phyloP scores from a whole-genome alignment of 148 eudicot species.

The Simmondsia chinensis region DNA sequence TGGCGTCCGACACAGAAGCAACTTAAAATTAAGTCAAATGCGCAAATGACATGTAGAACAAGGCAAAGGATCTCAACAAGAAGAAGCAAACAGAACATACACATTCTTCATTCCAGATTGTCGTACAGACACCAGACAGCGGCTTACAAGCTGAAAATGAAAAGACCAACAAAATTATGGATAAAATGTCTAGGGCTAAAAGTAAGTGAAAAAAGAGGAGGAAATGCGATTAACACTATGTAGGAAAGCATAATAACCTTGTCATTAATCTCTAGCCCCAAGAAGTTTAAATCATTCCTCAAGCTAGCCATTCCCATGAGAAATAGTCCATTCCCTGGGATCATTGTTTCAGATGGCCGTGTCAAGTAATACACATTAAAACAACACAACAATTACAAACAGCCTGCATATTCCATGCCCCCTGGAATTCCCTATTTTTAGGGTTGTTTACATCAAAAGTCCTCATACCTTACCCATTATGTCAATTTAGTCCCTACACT shows the following conservation, averaged over 20 bases:
- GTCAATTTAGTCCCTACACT: too few relatives aligned
- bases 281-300: slow-evolving; percentile 55
- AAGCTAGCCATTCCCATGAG: slow-evolving; percentile 53
- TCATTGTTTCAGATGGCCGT: slow-evolving; percentile 4
- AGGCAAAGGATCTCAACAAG: slow-evolving; percentile 1
- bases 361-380: too few relatives aligned
- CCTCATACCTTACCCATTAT: too few relatives aligned
- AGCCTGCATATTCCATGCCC: too few relatives aligned
- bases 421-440: too few relatives aligned
- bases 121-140: slow-evolving; percentile 35
- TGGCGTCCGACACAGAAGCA: too few relatives aligned
- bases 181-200: background rate
- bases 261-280: slow-evolving; percentile 78
- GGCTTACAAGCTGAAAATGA: slow-evolving; percentile 55
- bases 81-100: slow-evolving; percentile 26
- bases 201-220: slow-evolving; percentile 1
- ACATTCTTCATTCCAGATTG: slow-evolving; percentile 38
- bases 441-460: too few relatives aligned
- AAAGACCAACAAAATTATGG: background rate
- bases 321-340: slow-evolving; percentile 81
- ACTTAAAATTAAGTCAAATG: too few relatives aligned
- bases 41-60: background rate
- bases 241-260: slow-evolving; percentile 35
- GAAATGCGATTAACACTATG: background rate
- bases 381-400: too few relatives aligned